Evolutionary conservation across 768 basidiomycete genomes (phyloP), one percentile per base, ranked within the genome.

Genomic region (Mycena maculata): DNA sequence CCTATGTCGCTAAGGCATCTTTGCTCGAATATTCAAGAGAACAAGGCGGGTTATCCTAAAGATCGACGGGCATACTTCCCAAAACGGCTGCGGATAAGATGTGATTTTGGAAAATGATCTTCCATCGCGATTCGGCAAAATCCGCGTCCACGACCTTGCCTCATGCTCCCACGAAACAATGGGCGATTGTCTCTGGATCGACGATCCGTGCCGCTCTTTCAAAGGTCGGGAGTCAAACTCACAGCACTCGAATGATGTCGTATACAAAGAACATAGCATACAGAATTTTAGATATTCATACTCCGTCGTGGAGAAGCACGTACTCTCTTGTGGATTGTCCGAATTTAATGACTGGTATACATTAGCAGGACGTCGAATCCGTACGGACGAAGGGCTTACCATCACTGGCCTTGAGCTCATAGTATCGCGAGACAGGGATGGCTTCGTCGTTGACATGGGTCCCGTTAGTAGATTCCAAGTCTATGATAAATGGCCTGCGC

Each of bases 401-500:
- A 77, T 97, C 95, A 27, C 88, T 85, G 22, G 86, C 81, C 77
- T 86, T 90, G 56, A 97, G 81, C 77, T 97, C 95, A 75, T 91
- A 96, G 77, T 89, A 99, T 65, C 97, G 84, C 10, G 95, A 91
- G 2, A 89, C 83, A 3, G 98, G 98, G 67, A 99, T 92, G 52
- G 85, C 79, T 73, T 91, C 87, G 67, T 90, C 94, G 73, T 99
- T 99, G 49, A 99, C 97, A 71, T 88, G 85, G 0, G 98, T 99
- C 2, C 93, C 90, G 75, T 99, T 99, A 3, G 98, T 98, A n/a
- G 96, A 98, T 72, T 99, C 96, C 11, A 99, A 88, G 79, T 99
- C 98, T 65, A 99, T 98, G 54, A 99, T 88, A 77, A 96, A 99
- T 1, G 98, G 96, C 75, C 96, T 99, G 70, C 36, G 25, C 38